These are phyloP conservation scores for Colletotrichum sp. DNA, from an alignment of 2,329 filamentous ascomycete genomes.

Conservation along the genomic window DNA sequence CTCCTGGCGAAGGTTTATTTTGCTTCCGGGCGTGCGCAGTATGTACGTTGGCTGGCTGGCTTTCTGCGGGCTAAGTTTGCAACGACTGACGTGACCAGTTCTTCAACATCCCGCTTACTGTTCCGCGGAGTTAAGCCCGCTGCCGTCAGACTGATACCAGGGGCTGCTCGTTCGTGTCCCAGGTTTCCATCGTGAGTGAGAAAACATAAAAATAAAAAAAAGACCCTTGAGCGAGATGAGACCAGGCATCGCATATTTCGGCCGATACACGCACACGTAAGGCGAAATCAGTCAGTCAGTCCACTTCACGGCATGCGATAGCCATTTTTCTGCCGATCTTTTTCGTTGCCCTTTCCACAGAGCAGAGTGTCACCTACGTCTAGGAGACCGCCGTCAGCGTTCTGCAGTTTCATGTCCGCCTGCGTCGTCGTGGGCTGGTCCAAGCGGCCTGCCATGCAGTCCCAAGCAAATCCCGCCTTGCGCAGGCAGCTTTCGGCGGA, in stretches of 20 bases:
- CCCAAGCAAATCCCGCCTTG: not conserved
- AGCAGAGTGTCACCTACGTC: not conserved
- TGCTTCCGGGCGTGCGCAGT: not conserved
- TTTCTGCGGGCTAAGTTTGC: not conserved
- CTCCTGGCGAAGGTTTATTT: not conserved
- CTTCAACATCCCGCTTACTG: not conserved
- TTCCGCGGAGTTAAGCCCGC: not conserved
- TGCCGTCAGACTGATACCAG: not conserved
- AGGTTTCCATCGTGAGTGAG: not conserved
- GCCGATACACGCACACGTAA: not conserved
- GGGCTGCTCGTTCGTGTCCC: not conserved
- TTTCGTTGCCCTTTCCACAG: not conserved
- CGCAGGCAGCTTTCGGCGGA: not conserved
- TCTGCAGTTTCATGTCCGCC: not conserved
- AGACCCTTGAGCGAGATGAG: not conserved
- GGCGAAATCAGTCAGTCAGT: not conserved
- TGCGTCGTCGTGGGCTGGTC: not conserved
- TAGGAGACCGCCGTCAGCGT: not conserved
- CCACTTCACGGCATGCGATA: not conserved
- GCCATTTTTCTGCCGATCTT: not conserved
- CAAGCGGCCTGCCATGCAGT: not conserved
- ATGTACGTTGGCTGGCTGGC: not conserved
- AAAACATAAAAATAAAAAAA: not conserved
- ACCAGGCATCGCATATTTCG: not conserved
- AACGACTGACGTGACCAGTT: not conserved